Conservation (phyloP, 441 rosid species). For the Melastoma candidum region DNA sequence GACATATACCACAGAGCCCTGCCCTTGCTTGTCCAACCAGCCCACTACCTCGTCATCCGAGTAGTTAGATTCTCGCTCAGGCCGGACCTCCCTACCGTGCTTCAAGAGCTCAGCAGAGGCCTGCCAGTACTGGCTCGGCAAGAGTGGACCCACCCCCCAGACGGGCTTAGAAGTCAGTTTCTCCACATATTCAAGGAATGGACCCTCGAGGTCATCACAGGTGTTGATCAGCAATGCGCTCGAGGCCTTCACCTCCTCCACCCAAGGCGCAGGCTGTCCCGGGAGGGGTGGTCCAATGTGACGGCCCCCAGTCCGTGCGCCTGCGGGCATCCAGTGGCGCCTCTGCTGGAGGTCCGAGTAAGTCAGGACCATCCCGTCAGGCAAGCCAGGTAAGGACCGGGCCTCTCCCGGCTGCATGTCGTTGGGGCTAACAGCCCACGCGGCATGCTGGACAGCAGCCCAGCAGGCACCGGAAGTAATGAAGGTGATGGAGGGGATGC, state of each 20-base stretch:
- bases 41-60: slow-evolving; percentile 9
- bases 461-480: slow-evolving; percentile 29
- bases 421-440: slow-evolving; percentile 11
- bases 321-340: slow-evolving; percentile 13
- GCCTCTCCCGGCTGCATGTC: slow-evolving; percentile 16
- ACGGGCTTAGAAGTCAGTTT: slow-evolving; percentile 12
- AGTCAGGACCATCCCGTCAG: slow-evolving; percentile 17
- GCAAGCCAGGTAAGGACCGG: slow-evolving; percentile 18
- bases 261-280: slow-evolving; percentile 21
- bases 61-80: slow-evolving; percentile 8
- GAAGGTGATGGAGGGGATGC: slow-evolving; percentile 17
- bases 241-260: slow-evolving; percentile 12
- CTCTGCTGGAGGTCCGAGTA: slow-evolving; percentile 17
- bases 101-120: neutral
- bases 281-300: slow-evolving; percentile 17
- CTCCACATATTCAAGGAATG: slow-evolving; percentile 18
- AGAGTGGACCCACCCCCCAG: slow-evolving; percentile 29
- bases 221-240: slow-evolving; percentile 22
- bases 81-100: slow-evolving; percentile 12
- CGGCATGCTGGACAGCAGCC: slow-evolving; percentile 23
- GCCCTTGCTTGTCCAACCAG: slow-evolving; percentile 21
- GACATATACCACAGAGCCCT: slow-evolving; percentile 18
- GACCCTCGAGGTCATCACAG: slow-evolving; percentile 21
- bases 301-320: slow-evolving; percentile 4
- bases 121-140: slow-evolving; percentile 20